Percentiles rank a stretch among this genome's conserved stretches.
Evolutionary conservation across 306 rosid species (phyloP).

Genomic region (Rubus parviflorus): DNA sequence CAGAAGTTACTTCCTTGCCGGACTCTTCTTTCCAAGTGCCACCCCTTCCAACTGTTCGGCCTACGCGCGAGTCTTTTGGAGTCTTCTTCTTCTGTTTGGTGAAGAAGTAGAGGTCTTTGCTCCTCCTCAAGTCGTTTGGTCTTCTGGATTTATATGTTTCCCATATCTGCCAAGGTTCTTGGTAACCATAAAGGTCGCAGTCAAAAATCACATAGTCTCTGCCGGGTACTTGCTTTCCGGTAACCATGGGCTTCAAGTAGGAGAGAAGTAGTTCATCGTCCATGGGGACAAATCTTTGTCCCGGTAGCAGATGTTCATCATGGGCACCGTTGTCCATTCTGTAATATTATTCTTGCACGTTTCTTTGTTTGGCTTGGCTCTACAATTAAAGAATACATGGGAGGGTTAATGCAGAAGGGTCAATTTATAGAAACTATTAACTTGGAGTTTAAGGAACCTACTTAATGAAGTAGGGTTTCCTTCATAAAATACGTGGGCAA

Average conservation of each 20-base stretch:
- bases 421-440: background rate
- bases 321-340: background rate
- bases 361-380: background rate
- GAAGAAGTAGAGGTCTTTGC: constrained; percentile 1
- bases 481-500: background rate
- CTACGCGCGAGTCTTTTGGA: background rate
- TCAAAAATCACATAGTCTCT: background rate
- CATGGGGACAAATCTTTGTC: background rate
- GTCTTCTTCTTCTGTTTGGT: background rate
- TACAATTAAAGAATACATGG: too few species aligned
- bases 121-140: background rate
- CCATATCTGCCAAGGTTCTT: constrained; percentile 15
- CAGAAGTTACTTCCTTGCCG: background rate
- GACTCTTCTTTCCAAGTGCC: constrained; percentile 12
- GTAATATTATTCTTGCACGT: background rate
- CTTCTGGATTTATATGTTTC: background rate
- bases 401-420: background rate
- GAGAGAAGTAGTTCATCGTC: constrained; percentile 4
- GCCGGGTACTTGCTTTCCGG: background rate
- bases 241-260: constrained; percentile 2
- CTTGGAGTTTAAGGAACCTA: background rate
- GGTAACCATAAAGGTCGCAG: background rate
- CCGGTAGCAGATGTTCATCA: background rate
- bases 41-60: background rate
- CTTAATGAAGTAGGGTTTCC: background rate